Base-by-base conservation (phyloP, 2,329 filamentous ascomycete genomes). In the Ascochyta koolunga region DNA sequence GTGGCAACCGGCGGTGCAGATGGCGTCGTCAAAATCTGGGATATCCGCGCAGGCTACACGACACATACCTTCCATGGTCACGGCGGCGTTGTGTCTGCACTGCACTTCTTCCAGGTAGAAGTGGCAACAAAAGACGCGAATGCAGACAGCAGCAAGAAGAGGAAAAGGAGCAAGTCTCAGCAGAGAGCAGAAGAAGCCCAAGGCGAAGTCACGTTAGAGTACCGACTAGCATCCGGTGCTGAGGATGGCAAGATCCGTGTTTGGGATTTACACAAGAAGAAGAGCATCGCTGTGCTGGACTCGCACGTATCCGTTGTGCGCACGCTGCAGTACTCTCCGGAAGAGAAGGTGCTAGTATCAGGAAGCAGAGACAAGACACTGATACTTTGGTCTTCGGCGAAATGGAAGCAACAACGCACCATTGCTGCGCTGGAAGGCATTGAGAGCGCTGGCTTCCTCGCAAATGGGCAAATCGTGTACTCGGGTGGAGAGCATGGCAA, bases 221-320 rank as follows among this genome's bases (percentile, higher is more conserved):
- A 96, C 72, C 83, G 91, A 40, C 82, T 99, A 15, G 93, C 92
- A 5, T 96, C 92, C 29, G 95, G 93, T 59, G 92, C 90, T 57
- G 96, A 99, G 74, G 93, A 98, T 72, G 95, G 95, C 27, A 96
- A 93, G 69, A 84, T 99, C 47, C 84, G 90, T 18, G 84, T 99
- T 19, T 99, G 93, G 90, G 90, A 98, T 77, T 78, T 99, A 53
- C 87, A 93, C 76, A 96, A 91, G 77, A 85, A 90, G 50, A 90
- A 85, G 60, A 87, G 88, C 54, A 81, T 91, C 19, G 89, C 90
- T 18, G 86, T 87, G 16, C 80, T 96, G 27, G 92, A 98, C 56
- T 95, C 92, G 0, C 96, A 99, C 71, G 92, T 96, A 19, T 98
- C 95, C 9, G 90, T 98, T 62, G 90, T 99, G n/a, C 88, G 92